A percentile compares a stretch with the other conserved stretches of the same genome.
Conservation (phyloP, 345 rosid species). For the Pugionium dolabratum region DNA sequence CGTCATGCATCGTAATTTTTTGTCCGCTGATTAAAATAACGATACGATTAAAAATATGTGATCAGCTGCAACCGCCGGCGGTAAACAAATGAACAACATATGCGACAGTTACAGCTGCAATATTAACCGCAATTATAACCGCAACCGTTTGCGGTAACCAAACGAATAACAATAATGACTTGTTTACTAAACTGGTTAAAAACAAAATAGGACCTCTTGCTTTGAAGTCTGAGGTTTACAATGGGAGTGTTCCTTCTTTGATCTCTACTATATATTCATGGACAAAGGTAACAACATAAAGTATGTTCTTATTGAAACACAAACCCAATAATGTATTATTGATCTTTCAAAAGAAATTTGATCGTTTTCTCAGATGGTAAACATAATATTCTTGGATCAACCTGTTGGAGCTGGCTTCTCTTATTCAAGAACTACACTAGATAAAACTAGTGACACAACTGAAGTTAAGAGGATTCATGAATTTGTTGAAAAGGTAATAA, state of each 20-base stretch:
- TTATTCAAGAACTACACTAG: slow-evolving; percentile 33
- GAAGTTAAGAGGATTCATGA: slow-evolving; percentile 41
- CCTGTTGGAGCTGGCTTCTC: background rate
- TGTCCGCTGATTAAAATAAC: no score
- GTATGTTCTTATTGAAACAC: background rate
- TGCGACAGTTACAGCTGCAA: no score
- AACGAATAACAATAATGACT: no score
- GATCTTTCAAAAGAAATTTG: background rate
- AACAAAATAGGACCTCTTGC: background rate
- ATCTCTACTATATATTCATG: slow-evolving; percentile 2
- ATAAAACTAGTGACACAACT: slow-evolving; percentile 48
- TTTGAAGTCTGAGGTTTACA: background rate
- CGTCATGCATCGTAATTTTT: no score
- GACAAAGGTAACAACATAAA: background rate
- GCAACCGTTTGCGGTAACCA: no score
- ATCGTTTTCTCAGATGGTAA: background rate
- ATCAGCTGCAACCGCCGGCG: no score
- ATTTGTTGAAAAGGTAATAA: slow-evolving; percentile 53
- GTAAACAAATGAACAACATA: no score
- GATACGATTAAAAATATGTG: no score
- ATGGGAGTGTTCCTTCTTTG: slow-evolving; percentile 3
- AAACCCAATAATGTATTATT: background rate
- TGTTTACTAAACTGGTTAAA: background rate
- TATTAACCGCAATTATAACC: no score
- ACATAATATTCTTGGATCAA: background rate